These are phyloP conservation scores for Aspergillus incahuasiensis DNA, from an alignment of 495 filamentous ascomycete species.

Conservation along the genomic window DNA sequence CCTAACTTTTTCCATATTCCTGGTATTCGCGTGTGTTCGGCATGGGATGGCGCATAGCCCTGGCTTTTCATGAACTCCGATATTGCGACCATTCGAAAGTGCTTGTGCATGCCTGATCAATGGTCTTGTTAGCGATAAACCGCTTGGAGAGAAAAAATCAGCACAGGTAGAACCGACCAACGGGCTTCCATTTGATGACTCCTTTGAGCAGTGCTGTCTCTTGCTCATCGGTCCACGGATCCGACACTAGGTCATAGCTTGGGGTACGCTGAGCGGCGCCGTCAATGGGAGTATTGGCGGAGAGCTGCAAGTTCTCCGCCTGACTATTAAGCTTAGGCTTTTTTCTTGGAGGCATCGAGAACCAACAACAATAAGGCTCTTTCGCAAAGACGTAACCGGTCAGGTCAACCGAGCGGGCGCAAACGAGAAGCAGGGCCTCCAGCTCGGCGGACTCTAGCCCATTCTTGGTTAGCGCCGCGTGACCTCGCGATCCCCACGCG, in stretches of 20 bases:
- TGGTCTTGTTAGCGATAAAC: not conserved
- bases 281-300: conserved; percentile 32
- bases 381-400: not conserved
- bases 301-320: conserved; percentile 36
- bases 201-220: conserved; percentile 87
- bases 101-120: conserved; percentile 85
- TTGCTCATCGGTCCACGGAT: conserved; percentile 94
- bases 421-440: conserved; percentile 24
- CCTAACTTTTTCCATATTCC: conserved; percentile 88
- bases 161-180: conserved; percentile 53
- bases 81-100: conserved; percentile 92
- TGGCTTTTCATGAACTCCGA: conserved; percentile 81
- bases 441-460: conserved; percentile 10
- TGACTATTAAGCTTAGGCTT: conserved; percentile 43
- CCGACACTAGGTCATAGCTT: conserved; percentile 49
- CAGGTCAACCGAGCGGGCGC: not conserved
- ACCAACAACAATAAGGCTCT: not conserved
- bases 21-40: conserved; percentile 78
- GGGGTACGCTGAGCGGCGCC: conserved; percentile 29
- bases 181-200: conserved; percentile 88
- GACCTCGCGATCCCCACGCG: conserved; percentile 23
- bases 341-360: conserved; percentile 71
- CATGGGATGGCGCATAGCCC: conserved; percentile 63
- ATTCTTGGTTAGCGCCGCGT: conserved; percentile 17
- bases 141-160: too few species aligned